A percentile compares a stretch with the other conserved stretches of the same genome.
Conservation (phyloP, 768 basidiomycete species). For the Tremella mesenterica region DNA sequence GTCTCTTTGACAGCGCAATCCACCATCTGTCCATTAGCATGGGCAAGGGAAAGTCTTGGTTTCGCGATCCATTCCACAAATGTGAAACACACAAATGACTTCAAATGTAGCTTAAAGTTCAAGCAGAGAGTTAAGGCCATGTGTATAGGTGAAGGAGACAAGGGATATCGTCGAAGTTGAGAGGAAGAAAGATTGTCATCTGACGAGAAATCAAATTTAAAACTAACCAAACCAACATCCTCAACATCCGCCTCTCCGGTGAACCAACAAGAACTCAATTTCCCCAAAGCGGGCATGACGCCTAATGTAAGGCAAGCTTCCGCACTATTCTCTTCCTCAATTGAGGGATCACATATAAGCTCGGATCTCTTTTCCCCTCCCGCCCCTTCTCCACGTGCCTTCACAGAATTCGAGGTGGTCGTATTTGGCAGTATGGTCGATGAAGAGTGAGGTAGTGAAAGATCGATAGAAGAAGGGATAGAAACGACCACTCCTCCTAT, state of each 20-base stretch:
- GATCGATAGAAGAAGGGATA: too few species aligned
- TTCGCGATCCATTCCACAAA: not conserved
- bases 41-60: too few species aligned
- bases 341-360: slow-evolving; percentile 71
- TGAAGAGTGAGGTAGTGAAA: too few species aligned
- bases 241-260: slow-evolving; percentile 58
- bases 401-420: not conserved
- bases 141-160: too few species aligned
- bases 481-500: slow-evolving; percentile 67
- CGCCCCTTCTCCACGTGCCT: slow-evolving; percentile 40
- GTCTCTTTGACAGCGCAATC: slow-evolving; percentile 8
- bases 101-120: too few species aligned
- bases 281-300: slow-evolving; percentile 78
- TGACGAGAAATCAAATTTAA: too few species aligned
- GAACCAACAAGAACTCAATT: slow-evolving; percentile 78
- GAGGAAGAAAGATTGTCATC: too few species aligned
- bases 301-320: slow-evolving; percentile 66
- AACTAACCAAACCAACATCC: slow-evolving; percentile 54
- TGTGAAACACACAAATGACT: too few species aligned
- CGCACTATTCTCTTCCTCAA: slow-evolving; percentile 56
- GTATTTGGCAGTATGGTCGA: too few species aligned
- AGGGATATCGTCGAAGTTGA: too few species aligned
- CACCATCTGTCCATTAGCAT: slow-evolving; percentile 13
- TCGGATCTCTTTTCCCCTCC: slow-evolving; percentile 47
- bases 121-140: too few species aligned